Evolutionary conservation across 2,329 filamentous ascomycete genomes (phyloP), one percentile per base, ranked within the genome.

Genomic region (Ophiosphaerella narmari): DNA sequence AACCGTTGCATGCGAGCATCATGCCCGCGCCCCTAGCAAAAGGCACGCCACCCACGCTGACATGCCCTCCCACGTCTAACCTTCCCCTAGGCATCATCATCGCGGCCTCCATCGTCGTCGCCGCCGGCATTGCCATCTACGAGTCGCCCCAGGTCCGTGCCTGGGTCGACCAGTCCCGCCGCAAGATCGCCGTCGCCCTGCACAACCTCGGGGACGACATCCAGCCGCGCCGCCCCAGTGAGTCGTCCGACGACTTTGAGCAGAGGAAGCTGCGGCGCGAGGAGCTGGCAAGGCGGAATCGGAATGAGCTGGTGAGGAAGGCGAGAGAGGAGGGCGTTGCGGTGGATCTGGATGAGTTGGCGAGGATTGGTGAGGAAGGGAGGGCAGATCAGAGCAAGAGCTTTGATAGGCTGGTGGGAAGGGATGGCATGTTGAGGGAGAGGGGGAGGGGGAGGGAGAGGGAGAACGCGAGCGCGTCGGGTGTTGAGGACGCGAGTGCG

Each of bases 121-220:
- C 84, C 52, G 83, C 85, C 14, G 81, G 83, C 11, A 78, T 86
- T 43, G 84, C 84, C 44, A 79, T 85, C 39, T 85, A 86, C 69
- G 82, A 87, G 67, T 85, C 81, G 35, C 84, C 84, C 1, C 80
- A 86, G 64, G 77, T 87, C 50, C 78, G 82, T 68, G 76, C 80
- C 78, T 87, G 84, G 84, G 72, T 87, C 45, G 78, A 84, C 48
- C 78, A 81, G 48, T 83, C 82, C 47, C 81, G 84, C 39, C 82
- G 82, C 48, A 86, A 83, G 68, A 80, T 87, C 54, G 82, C 82
- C 16, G 68, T 84, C 50, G 79, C 83, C 12, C 69, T 87, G 29
- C 79, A 85, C 61, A 80, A 77, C 33, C 76, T 86, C 9, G 83
- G 83, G 41, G 82, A 86, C 65, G 83, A 85, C 43, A 78, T 86